phyloP scores from a whole-genome alignment of 371 early-diverging fungal genomes.

The Furculomyces boomerangus region DNA sequence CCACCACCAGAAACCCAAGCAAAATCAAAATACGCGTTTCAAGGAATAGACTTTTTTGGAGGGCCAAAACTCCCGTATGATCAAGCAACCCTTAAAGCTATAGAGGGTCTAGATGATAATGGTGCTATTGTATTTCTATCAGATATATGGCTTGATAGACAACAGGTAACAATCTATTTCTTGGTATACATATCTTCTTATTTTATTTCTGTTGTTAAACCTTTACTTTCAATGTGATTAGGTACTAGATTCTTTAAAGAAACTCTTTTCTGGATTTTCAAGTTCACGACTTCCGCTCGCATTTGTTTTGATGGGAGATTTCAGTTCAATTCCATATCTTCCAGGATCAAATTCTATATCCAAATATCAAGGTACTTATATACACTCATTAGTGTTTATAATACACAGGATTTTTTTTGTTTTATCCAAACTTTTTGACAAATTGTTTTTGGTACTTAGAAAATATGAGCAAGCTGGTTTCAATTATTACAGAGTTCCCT shows the following conservation, averaged over 20 bases:
- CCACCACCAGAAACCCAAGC: constrained; percentile 57
- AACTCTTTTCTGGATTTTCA: constrained; percentile 51
- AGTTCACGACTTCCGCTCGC: constrained; percentile 45
- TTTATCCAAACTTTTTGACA: not conserved
- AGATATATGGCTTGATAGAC: constrained; percentile 71
- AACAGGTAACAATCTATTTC: constrained; percentile 14
- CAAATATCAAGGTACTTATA: constrained; percentile 25
- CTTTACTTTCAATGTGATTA: not conserved
- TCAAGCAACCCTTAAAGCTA: constrained; percentile 10
- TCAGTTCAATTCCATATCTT: constrained; percentile 51
- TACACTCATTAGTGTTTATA: not conserved
- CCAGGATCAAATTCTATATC: constrained; percentile 31
- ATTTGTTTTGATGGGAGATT: constrained; percentile 72
- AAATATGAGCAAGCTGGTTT: constrained; percentile 46
- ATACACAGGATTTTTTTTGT: not conserved
- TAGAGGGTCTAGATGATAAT: constrained; percentile 31
- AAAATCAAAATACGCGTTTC: constrained; percentile 31
- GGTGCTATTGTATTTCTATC: constrained; percentile 58
- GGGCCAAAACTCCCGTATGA: constrained; percentile 22
- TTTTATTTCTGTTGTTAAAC: not conserved
- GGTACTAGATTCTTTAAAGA: constrained; percentile 24
- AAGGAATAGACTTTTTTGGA: constrained; percentile 32
- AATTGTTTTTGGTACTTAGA: constrained; percentile 25
- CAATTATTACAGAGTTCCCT: constrained; percentile 51
- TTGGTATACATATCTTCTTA: not conserved